Evolutionary conservation across 1,139 yeast species (phyloP).

Genomic region (Suhomyces bolitotheri): DNA sequence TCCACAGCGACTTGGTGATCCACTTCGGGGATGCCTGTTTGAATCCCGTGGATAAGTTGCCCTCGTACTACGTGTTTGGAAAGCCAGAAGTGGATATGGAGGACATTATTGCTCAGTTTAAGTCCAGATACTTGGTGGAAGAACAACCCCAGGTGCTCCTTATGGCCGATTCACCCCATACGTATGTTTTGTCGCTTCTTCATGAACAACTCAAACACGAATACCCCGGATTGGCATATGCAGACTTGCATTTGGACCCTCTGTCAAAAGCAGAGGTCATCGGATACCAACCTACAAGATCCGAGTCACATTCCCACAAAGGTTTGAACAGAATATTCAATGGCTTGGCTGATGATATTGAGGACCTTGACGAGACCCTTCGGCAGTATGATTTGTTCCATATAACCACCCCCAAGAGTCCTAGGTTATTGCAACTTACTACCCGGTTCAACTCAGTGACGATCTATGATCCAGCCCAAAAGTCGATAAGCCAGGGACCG

Average conservation of each 20-base stretch:
- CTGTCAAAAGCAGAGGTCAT: conserved; percentile 36
- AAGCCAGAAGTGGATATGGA: conserved; percentile 52
- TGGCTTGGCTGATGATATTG: conserved; percentile 15
- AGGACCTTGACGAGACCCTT: conserved; percentile 21
- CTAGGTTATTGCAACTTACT: conserved; percentile 71
- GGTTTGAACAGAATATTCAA: conserved; percentile 30
- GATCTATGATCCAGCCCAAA: conserved; percentile 42
- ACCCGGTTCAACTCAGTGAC: conserved; percentile 63
- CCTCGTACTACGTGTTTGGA: conserved; percentile 78
- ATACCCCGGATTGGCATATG: conserved; percentile 48
- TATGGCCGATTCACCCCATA: conserved; percentile 70
- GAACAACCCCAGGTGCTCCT: conserved; percentile 45
- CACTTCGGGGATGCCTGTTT: conserved; percentile 96
- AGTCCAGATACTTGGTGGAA: conserved; percentile 29
- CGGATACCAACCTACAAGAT: conserved; percentile 35
- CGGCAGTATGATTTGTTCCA: conserved; percentile 60
- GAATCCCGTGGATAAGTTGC: conserved; percentile 70
- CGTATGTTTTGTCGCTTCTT: conserved; percentile 40
- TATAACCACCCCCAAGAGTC: conserved; percentile 72
- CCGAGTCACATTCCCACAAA: conserved; percentile 3
- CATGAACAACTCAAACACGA: conserved; percentile 32
- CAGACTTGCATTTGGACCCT: conserved; percentile 47
- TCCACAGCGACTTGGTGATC: conserved; percentile 76
- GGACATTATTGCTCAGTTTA: conserved; percentile 36
- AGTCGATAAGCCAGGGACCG: conserved; percentile 51